These are phyloP conservation scores for Trichoderma lentiforme DNA, from an alignment of 2,329 filamentous ascomycete genomes.

Conservation along the genomic window DNA sequence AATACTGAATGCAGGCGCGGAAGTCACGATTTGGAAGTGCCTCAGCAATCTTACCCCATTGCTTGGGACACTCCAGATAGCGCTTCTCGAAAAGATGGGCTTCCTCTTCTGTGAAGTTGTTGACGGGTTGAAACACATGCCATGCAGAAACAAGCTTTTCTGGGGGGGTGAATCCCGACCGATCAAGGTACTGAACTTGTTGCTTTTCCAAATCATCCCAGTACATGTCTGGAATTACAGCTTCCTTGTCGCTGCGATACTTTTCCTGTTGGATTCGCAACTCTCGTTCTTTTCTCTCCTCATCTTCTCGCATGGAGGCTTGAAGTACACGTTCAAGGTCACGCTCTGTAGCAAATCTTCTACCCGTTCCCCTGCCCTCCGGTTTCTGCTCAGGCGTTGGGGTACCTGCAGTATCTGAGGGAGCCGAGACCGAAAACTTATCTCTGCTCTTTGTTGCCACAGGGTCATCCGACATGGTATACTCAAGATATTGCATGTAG, in stretches of 20 bases:
- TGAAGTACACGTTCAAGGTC: slow-evolving; percentile 70
- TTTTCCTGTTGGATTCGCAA: slow-evolving; percentile 62
- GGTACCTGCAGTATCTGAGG: slow-evolving; percentile 35
- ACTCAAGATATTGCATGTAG: slow-evolving; percentile 52
- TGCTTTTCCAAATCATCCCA: slow-evolving; percentile 59
- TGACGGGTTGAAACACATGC: slow-evolving; percentile 67
- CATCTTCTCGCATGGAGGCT: slow-evolving; percentile 67
- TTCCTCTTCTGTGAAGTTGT: slow-evolving; percentile 74
- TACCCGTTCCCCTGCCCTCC: slow-evolving; percentile 52
- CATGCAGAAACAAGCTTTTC: slow-evolving; percentile 67
- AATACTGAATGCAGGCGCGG: slow-evolving; percentile 79
- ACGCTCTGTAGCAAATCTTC: slow-evolving; percentile 66
- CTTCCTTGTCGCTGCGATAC: slow-evolving; percentile 73
- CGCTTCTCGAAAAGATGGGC: slow-evolving; percentile 67
- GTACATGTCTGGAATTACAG: slow-evolving; percentile 67
- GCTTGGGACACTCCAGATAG: slow-evolving; percentile 74
- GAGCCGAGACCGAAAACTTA: slow-evolving; percentile 45
- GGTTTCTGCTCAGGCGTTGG: slow-evolving; percentile 52
- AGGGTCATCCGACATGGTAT: slow-evolving; percentile 54
- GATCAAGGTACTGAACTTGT: slow-evolving; percentile 60
- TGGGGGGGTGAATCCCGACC: slow-evolving; percentile 60
- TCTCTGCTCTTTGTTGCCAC: slow-evolving; percentile 53
- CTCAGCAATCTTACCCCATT: slow-evolving; percentile 75
- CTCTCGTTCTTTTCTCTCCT: slow-evolving; percentile 67
- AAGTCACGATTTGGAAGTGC: slow-evolving; percentile 66